phyloP scores from a whole-genome alignment of 768 basidiomycete species.

The Jaapia argillacea region DNA sequence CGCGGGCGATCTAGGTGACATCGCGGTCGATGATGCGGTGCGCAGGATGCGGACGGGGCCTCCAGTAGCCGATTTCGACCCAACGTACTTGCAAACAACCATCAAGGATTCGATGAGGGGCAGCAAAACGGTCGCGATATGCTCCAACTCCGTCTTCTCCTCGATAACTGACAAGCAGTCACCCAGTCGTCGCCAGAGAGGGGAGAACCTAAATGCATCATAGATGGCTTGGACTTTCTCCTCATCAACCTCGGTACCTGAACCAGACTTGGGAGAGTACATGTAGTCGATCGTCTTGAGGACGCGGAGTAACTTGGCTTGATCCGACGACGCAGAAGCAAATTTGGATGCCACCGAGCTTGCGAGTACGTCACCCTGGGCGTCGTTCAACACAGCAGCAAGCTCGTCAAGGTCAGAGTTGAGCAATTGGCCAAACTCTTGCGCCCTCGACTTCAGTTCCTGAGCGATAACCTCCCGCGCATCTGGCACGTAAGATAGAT shows the following conservation, averaged over 20 bases:
- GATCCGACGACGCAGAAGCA: constrained; percentile 86
- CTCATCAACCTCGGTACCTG: constrained; percentile 36
- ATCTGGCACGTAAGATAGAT: constrained; percentile 82
- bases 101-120: constrained; percentile 95
- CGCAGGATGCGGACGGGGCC: constrained; percentile 41
- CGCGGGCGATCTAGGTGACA: constrained; percentile 57
- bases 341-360: constrained; percentile 79
- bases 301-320: constrained; percentile 93
- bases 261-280: constrained; percentile 56
- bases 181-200: constrained; percentile 84
- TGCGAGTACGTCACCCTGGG: constrained; percentile 44
- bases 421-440: constrained; percentile 75
- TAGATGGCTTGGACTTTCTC: constrained; percentile 86
- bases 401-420: constrained; percentile 73
- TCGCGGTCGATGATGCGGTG: constrained; percentile 55
- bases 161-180: constrained; percentile 82
- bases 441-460: constrained; percentile 79
- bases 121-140: constrained; percentile 85
- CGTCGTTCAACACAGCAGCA: constrained; percentile 45
- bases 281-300: constrained; percentile 98
- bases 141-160: constrained; percentile 68
- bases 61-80: constrained; percentile 43
- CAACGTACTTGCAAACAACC: constrained; percentile 97
- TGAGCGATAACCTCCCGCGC: constrained; percentile 83
- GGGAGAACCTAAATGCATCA: constrained; percentile 82